Percentiles rank a stretch among this genome's conserved stretches.
Evolutionary conservation across 106 monocot genomes (phyloP).

Genomic region (Dioscorea dumetorum): DNA sequence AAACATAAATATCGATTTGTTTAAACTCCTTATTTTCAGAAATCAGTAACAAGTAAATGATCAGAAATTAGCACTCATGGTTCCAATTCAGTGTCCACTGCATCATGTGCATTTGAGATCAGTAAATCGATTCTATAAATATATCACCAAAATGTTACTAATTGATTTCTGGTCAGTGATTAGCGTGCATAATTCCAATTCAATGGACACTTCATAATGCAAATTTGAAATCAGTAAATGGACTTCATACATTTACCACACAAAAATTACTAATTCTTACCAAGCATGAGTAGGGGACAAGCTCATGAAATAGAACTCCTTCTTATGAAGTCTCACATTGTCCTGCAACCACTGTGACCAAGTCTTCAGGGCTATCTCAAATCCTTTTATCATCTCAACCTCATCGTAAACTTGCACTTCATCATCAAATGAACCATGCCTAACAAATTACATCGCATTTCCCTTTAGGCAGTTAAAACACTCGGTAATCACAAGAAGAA

Average conservation of each 20-base stretch:
- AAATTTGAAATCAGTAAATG: too few species aligned
- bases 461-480: too few species aligned
- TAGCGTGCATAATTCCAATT: background rate
- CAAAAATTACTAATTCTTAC: conserved; percentile 18
- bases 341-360: conserved; percentile 23
- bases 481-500: background rate
- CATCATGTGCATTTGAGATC: background rate
- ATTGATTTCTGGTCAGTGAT: background rate
- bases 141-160: background rate
- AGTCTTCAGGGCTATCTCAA: conserved; percentile 21
- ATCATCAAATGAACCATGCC: conserved; percentile 40
- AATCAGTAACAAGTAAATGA: background rate
- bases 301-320: conserved; percentile 44
- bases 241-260: too few species aligned
- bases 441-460: background rate
- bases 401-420: conserved; percentile 19
- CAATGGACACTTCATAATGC: background rate
- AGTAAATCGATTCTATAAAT: background rate
- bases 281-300: conserved; percentile 53
- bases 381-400: conserved; percentile 30
- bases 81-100: background rate
- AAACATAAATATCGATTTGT: background rate
- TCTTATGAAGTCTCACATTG: conserved; percentile 24
- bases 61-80: background rate
- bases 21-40: background rate